Evolutionary conservation across 2,329 filamentous ascomycete genomes (phyloP).

Genomic region (Plectosphaerella sp.): DNA sequence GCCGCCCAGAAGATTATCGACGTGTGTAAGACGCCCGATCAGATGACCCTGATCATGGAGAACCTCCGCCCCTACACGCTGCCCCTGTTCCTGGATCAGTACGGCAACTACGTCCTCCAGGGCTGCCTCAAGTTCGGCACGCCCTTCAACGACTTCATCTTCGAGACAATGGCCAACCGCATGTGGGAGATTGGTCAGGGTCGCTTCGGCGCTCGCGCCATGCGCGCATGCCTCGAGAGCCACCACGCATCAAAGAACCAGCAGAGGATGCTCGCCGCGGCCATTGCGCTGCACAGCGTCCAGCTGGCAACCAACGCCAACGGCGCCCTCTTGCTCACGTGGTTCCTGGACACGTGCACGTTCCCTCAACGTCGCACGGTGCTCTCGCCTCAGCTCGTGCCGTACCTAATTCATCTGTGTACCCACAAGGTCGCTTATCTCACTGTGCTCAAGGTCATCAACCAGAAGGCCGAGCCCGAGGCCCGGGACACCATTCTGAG

Average conservation of each 20-base stretch:
- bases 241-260: slow-evolving; percentile 94
- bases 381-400: slow-evolving; percentile 84
- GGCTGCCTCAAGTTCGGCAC: slow-evolving; percentile 89
- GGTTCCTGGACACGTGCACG: slow-evolving; percentile 97
- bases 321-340: slow-evolving; percentile 87
- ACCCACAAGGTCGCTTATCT: slow-evolving; percentile 98
- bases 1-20: slow-evolving; percentile 99
- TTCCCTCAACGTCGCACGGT: slow-evolving; percentile 90
- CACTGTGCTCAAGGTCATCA: slow-evolving; percentile 96
- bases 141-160: slow-evolving; percentile 93
- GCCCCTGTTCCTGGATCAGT: slow-evolving; percentile 92
- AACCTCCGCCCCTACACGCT: slow-evolving; percentile 81
- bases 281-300: slow-evolving; percentile 94
- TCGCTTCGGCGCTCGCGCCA: slow-evolving; percentile 88
- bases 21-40: slow-evolving; percentile 77
- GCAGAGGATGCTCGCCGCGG: slow-evolving; percentile 88
- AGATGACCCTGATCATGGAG: slow-evolving; percentile 82
- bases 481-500: slow-evolving; percentile 86
- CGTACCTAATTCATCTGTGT: slow-evolving; percentile 90
- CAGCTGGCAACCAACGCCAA: slow-evolving; percentile 96
- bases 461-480: slow-evolving; percentile 91
- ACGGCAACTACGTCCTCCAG: slow-evolving; percentile 97
- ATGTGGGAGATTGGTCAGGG: slow-evolving; percentile 95
- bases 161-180: slow-evolving; percentile 90
- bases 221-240: slow-evolving; percentile 94